phyloP scores from a whole-genome alignment of 1,284 basidiomycete species.

The Pascua guehoae region DNA sequence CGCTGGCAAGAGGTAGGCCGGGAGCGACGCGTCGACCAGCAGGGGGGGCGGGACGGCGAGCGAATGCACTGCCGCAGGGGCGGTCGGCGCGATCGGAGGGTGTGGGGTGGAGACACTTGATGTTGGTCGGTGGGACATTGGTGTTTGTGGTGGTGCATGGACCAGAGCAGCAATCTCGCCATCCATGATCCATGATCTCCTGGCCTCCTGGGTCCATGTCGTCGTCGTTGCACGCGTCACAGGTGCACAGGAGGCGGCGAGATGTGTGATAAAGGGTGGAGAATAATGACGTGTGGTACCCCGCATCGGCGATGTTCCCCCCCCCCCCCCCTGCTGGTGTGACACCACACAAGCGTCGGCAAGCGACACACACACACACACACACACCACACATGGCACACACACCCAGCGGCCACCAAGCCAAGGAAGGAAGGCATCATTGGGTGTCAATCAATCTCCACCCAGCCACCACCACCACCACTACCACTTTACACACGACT shows the following conservation, averaged over 20 bases:
- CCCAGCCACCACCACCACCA: too few relatives aligned
- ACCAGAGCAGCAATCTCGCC: neutral
- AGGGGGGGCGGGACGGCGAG: constrained; percentile 46
- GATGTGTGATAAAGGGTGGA: too few relatives aligned
- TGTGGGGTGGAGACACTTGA: constrained; percentile 32
- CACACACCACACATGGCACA: too few relatives aligned
- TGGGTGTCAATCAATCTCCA: too few relatives aligned
- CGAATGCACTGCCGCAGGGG: constrained; percentile 37
- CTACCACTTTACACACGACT: too few relatives aligned
- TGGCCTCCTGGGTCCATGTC: too few relatives aligned
- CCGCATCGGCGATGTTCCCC: neutral
- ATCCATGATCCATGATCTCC: neutral
- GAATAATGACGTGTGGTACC: constrained; percentile 14
- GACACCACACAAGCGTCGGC: too few relatives aligned
- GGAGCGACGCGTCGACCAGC: constrained; percentile 66
- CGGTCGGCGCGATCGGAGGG: constrained; percentile 30
- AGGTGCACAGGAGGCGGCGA: neutral
- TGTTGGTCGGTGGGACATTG: constrained; percentile 23
- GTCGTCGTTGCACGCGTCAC: neutral
- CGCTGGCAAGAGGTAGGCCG: constrained; percentile 82
- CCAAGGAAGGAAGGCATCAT: too few relatives aligned
- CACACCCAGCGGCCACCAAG: too few relatives aligned
- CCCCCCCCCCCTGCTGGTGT: too few relatives aligned
- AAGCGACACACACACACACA: too few relatives aligned
- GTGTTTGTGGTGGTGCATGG: neutral